These are phyloP conservation scores for Papiliotrema fonsecae DNA, from an alignment of 1,284 basidiomycete genomes.

Conservation along the genomic window DNA sequence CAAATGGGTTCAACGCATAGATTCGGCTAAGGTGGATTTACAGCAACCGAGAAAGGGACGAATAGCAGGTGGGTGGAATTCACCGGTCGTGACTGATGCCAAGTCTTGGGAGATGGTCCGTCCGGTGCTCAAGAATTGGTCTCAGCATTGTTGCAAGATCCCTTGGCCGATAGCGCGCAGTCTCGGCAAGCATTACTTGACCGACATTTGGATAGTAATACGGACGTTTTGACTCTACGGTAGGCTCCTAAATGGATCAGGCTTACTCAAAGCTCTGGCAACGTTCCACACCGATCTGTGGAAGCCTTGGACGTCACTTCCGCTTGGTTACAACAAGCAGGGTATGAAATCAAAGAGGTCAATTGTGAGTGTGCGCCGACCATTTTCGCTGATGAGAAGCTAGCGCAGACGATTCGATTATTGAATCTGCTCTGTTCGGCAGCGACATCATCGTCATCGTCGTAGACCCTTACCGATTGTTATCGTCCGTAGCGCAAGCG, in stretches of 20 bases:
- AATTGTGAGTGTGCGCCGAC: conserved; percentile 8
- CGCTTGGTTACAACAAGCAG: conserved; percentile 28
- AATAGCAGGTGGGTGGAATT: conserved; percentile 29
- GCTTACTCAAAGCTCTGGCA: background rate
- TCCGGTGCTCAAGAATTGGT: conserved; percentile 35
- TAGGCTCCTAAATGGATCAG: background rate
- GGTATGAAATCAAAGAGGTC: conserved; percentile 31
- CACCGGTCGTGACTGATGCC: background rate
- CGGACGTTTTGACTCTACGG: background rate
- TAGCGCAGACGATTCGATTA: conserved; percentile 1
- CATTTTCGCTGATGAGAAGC: background rate
- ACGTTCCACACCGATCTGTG: no score
- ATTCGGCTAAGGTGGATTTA: conserved; percentile 16
- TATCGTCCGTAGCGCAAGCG: conserved; percentile 16
- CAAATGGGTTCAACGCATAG: conserved; percentile 18
- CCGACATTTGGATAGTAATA: background rate
- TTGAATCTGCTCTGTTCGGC: conserved; percentile 18
- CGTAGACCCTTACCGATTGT: conserved; percentile 40
- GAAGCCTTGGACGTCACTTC: conserved; percentile 22
- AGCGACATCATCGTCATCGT: conserved; percentile 38
- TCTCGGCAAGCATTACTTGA: background rate
- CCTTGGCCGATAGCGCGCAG: conserved; percentile 4
- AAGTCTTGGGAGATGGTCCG: conserved; percentile 36
- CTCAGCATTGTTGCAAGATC: conserved; percentile 39
- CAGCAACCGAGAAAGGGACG: conserved; percentile 14